Evolutionary conservation across 2,329 filamentous ascomycete species (phyloP).

Genomic region (Dothistroma pini): DNA sequence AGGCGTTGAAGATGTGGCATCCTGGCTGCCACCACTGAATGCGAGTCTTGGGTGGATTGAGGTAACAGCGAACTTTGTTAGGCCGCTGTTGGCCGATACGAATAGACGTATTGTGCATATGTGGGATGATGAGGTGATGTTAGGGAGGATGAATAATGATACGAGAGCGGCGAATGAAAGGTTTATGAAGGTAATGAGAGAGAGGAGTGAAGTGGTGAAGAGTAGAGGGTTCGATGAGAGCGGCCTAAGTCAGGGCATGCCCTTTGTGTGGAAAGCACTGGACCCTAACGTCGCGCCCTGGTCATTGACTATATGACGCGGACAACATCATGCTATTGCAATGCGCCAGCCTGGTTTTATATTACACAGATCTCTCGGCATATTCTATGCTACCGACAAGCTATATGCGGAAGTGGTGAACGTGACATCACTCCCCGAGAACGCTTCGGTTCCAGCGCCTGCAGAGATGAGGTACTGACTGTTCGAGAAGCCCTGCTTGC

Average conservation of each 20-base stretch:
- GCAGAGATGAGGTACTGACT: conserved; percentile 52
- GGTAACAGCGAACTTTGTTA: conserved; percentile 41
- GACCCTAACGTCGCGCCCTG: conserved; percentile 29
- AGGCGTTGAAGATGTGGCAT: conserved; percentile 35
- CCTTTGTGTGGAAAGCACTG: conserved; percentile 42
- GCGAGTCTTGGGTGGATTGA: conserved; percentile 38
- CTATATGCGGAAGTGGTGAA: conserved; percentile 23
- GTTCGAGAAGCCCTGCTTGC: conserved; percentile 44
- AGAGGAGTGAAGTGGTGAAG: conserved; percentile 39
- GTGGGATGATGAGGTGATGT: conserved; percentile 39
- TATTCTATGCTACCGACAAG: conserved; percentile 2
- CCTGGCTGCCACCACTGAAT: conserved; percentile 33
- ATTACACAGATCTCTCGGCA: not conserved
- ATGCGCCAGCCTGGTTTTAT: not conserved
- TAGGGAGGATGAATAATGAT: conserved; percentile 34
- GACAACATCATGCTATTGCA: not conserved
- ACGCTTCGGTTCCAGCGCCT: conserved; percentile 28
- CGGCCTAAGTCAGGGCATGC: conserved; percentile 48
- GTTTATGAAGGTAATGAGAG: conserved; percentile 40
- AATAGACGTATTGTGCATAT: conserved; percentile 42
- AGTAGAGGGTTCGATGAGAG: conserved; percentile 41
- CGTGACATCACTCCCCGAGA: conserved; percentile 17
- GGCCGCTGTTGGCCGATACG: conserved; percentile 38
- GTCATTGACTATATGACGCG: conserved; percentile 18
- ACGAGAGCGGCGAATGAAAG: conserved; percentile 34